Base-by-base conservation (phyloP, 257 asterid genomes). In the Solanum appendiculatum region DNA sequence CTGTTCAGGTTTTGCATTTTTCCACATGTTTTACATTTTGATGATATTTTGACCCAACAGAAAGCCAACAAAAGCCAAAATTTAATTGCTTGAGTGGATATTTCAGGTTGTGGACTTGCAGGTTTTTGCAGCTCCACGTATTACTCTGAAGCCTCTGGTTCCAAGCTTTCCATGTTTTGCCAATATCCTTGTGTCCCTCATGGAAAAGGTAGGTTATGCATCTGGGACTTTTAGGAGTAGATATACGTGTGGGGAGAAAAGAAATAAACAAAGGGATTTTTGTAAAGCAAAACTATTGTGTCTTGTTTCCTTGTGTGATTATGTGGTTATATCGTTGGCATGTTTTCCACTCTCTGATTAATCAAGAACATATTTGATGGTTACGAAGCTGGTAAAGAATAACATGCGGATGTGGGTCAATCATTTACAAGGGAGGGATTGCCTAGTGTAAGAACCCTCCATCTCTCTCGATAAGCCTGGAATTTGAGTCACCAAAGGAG, bases 91-190 rank as follows among this genome's bases (percentile, higher is more conserved):
- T 81, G 73, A 18, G 48, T 75, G 87, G 68, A 85, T 51, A 14
- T 88, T 91, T 86, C 98, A 96, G 99, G 94, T 95, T 84, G 94
- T 97, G 86, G 99, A 97, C 92, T 88, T 97, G 91, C 99, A 97
- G 90, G 90, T 95, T 84, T 97, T 96, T 92, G 98, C 98, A 87
- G 94, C 93, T 31, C 99, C 99, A 31, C 99, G 99, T 72, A 95
- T 97, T 89, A 96, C 99, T 87, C 89, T 97, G 27, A 97, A 95
- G 95, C 99, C 98, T 90, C 93, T 97, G 82, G 99, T 97, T 90
- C 99, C 99, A 86, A 96, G 99, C 91, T 97, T 97, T 92, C 99
- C 99, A 83, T 97, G 99, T 89, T 97, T 96, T 87, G 95, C 96
- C 89, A 93, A 91, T 85, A 95, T 96, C 42, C 42, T 29, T 48